Evolutionary conservation across 108 stramenopile genomes (phyloP).

Genomic region (Asterionellopsis glacialis): DNA sequence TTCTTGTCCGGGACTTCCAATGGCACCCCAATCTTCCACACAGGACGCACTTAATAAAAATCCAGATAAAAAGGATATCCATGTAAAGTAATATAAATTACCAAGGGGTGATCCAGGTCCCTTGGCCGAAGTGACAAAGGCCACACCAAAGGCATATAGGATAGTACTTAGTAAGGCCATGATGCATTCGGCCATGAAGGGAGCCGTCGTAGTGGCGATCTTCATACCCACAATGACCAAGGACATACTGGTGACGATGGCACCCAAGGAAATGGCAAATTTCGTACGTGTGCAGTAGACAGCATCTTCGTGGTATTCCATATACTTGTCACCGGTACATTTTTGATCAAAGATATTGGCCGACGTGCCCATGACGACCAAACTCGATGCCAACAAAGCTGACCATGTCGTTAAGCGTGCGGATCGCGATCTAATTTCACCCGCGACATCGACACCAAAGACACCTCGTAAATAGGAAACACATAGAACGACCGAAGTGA

Average conservation of each 20-base stretch:
- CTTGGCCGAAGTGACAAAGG: slow-evolving; percentile 37
- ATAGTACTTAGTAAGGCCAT: slow-evolving; percentile 45
- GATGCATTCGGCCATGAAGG: slow-evolving; percentile 58
- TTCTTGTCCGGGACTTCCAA: neutral
- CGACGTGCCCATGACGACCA: slow-evolving; percentile 76
- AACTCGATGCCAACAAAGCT: slow-evolving; percentile 43
- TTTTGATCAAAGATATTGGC: slow-evolving; percentile 67
- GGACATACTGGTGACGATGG: slow-evolving; percentile 43
- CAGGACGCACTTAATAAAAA: slow-evolving; percentile 24
- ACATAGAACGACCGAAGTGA: slow-evolving; percentile 45
- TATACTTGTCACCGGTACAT: slow-evolving; percentile 24
- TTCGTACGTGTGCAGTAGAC: slow-evolving; percentile 60
- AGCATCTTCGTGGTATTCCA: slow-evolving; percentile 19
- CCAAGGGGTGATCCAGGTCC: slow-evolving; percentile 70
- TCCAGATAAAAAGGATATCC: slow-evolving; percentile 42
- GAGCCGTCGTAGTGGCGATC: slow-evolving; percentile 41
- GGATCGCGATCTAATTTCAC: slow-evolving; percentile 47
- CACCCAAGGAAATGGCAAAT: slow-evolving; percentile 62
- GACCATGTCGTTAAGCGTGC: slow-evolving; percentile 62
- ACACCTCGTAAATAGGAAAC: slow-evolving; percentile 45
- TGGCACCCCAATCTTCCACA: slow-evolving; percentile 31
- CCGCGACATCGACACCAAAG: slow-evolving; percentile 69
- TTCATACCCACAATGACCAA: slow-evolving; percentile 62
- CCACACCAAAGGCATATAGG: slow-evolving; percentile 57
- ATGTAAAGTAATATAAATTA: slow-evolving; percentile 79